Conservation (phyloP, 768 basidiomycete genomes). For the Sporobolomyces phaffii region DNA sequence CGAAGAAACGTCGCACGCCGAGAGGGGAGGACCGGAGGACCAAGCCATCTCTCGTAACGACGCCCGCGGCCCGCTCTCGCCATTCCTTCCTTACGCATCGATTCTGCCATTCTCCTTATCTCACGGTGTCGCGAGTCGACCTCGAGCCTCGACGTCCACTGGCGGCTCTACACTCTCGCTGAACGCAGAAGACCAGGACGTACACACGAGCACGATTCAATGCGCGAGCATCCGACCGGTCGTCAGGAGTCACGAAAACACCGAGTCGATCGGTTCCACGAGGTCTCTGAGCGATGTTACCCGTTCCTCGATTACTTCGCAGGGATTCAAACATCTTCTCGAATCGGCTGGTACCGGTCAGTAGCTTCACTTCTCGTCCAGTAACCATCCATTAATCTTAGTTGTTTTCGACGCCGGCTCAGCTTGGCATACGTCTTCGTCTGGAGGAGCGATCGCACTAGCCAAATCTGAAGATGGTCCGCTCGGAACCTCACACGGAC, state of each 20-base stretch:
- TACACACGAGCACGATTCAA: constrained; percentile 17
- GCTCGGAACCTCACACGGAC: not conserved
- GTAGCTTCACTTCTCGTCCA: not conserved
- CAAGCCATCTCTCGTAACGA: too few species aligned
- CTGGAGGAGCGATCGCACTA: not conserved
- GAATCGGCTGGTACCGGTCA: not conserved
- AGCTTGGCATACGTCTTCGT: constrained; percentile 7
- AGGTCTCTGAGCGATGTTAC: not conserved
- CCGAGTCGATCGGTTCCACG: not conserved
- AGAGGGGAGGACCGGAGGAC: not conserved
- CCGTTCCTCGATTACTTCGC: constrained; percentile 4
- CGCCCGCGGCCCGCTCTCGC: not conserved
- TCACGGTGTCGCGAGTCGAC: too few species aligned
- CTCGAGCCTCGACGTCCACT: constrained; percentile 10
- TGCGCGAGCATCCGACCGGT: constrained; percentile 29
- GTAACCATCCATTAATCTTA: not conserved
- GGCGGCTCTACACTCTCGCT: constrained; percentile 4
- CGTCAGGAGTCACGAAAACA: not conserved
- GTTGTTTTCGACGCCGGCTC: not conserved
- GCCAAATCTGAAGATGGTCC: not conserved
- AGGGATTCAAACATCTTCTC: constrained; percentile 16
- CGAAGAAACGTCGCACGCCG: not conserved
- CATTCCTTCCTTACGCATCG: not conserved
- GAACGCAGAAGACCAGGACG: constrained; percentile 8
- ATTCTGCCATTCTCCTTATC: too few species aligned